phyloP scores from a whole-genome alignment of 202 grass and related monocot genomes.

The Bolboschoenoplectus hybrid region DNA sequence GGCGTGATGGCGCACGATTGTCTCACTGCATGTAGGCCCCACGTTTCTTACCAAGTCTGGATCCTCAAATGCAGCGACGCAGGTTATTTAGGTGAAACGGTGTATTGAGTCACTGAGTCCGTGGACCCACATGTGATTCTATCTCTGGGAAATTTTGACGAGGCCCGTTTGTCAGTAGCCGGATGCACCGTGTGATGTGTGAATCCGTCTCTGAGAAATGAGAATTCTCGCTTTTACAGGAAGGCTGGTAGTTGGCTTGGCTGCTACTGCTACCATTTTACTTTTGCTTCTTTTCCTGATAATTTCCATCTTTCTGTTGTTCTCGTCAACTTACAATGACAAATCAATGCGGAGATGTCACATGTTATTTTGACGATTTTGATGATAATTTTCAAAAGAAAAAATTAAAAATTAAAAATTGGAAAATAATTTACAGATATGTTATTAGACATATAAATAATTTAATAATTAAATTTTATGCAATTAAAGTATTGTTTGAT shows the following conservation, averaged over 20 bases:
- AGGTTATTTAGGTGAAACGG: not conserved
- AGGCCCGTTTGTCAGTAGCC: not conserved
- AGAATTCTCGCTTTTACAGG: not conserved
- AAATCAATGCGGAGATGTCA: not conserved
- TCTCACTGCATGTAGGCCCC: not conserved
- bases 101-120: not conserved
- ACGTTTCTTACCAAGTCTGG: not conserved
- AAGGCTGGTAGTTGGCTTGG: slow-evolving; percentile 3
- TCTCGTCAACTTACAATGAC: not conserved
- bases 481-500: too few relatives aligned
- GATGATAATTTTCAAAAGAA: too few relatives aligned
- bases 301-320: not conserved
- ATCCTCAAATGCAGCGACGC: not conserved
- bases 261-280: not conserved
- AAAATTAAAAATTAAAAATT: too few relatives aligned
- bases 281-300: not conserved
- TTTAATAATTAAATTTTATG: too few relatives aligned
- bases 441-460: too few relatives aligned
- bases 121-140: not conserved
- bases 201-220: not conserved
- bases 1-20: not conserved
- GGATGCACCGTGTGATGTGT: not conserved
- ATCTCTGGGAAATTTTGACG: not conserved
- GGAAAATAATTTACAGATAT: too few relatives aligned
- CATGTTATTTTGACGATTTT: too few relatives aligned